phyloP scores from a whole-genome alignment of 2,329 filamentous ascomycete genomes.

The Penicillium sp. region DNA sequence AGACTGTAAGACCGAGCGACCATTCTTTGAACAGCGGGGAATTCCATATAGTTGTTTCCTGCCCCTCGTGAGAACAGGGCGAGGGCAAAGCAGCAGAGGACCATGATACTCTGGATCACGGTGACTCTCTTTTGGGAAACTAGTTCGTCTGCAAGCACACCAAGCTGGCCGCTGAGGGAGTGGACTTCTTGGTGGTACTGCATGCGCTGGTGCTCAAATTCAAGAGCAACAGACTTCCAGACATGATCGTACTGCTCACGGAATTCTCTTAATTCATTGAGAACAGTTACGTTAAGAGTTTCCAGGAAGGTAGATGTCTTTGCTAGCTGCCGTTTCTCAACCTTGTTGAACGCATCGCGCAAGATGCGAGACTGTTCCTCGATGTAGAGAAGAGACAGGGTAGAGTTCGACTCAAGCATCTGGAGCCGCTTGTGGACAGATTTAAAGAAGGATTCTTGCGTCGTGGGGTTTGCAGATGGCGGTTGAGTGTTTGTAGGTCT shows the following conservation, averaged over 20 bases:
- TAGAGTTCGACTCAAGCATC: constrained; percentile 87
- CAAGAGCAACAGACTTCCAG: constrained; percentile 92
- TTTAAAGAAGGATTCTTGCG: constrained; percentile 98
- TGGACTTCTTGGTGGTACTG: constrained; percentile 80
- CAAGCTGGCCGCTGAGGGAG: constrained; percentile 76
- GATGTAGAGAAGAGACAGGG: constrained; percentile 90
- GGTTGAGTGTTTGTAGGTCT: constrained; percentile 49
- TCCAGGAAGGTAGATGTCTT: constrained; percentile 81
- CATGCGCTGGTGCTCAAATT: constrained; percentile 83
- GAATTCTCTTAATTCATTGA: constrained; percentile 74
- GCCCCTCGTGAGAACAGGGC: constrained; percentile 70
- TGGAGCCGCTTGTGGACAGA: constrained; percentile 90
- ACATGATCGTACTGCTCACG: constrained; percentile 90
- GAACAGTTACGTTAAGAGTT: constrained; percentile 81
- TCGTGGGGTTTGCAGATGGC: constrained; percentile 68
- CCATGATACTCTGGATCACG: constrained; percentile 83
- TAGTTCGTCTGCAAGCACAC: constrained; percentile 89
- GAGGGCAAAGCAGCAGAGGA: constrained; percentile 81
- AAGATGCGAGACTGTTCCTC: constrained; percentile 92
- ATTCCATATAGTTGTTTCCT: constrained; percentile 46
- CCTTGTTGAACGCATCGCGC: constrained; percentile 79
- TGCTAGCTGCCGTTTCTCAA: constrained; percentile 82
- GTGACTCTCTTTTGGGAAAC: constrained; percentile 83
- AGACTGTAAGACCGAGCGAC: constrained; percentile 47
- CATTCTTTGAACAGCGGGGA: constrained; percentile 49